Evolutionary conservation across 495 filamentous ascomycete species (phyloP).

Genomic region (Neurospora sp.): DNA sequence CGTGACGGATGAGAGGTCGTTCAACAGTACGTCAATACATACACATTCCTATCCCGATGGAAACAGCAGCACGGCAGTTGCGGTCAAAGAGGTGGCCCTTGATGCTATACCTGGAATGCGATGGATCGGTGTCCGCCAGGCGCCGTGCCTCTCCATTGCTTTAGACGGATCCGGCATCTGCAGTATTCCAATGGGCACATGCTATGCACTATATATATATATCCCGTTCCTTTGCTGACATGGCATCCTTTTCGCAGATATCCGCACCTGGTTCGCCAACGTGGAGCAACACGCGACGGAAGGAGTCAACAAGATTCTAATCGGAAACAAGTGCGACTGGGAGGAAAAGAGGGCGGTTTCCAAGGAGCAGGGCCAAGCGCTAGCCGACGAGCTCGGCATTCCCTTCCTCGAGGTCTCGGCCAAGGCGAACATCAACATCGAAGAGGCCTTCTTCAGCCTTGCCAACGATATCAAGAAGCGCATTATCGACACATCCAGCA

Average conservation of each 20-base stretch:
- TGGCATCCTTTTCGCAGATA: constrained; percentile 49
- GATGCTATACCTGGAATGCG: not conserved
- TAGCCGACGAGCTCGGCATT: constrained; percentile 93
- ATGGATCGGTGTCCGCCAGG: not conserved
- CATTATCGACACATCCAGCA: constrained; percentile 76
- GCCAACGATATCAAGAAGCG: constrained; percentile 97
- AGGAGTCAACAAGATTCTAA: constrained; percentile 98
- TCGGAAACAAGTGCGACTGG: constrained; percentile 99
- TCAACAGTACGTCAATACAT: constrained; percentile 68
- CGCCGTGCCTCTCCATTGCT: not conserved
- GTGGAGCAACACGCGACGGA: constrained; percentile 98
- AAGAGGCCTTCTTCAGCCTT: constrained; percentile 95
- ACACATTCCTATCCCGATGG: not conserved
- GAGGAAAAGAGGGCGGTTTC: constrained; percentile 95
- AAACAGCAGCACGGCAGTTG: not conserved
- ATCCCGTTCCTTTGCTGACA: not conserved
- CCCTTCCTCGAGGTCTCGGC: constrained; percentile 98
- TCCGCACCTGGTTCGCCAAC: constrained; percentile 98
- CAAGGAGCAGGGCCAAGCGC: constrained; percentile 82
- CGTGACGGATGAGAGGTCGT: constrained; percentile 93
- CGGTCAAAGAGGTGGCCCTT: not conserved
- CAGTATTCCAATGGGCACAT: not conserved
- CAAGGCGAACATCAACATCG: constrained; percentile 98
- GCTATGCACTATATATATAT: not conserved
- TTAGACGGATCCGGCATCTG: not conserved